Evolutionary conservation across 2,329 filamentous ascomycete genomes (phyloP).

Genomic region (Penicillium glabrum): DNA sequence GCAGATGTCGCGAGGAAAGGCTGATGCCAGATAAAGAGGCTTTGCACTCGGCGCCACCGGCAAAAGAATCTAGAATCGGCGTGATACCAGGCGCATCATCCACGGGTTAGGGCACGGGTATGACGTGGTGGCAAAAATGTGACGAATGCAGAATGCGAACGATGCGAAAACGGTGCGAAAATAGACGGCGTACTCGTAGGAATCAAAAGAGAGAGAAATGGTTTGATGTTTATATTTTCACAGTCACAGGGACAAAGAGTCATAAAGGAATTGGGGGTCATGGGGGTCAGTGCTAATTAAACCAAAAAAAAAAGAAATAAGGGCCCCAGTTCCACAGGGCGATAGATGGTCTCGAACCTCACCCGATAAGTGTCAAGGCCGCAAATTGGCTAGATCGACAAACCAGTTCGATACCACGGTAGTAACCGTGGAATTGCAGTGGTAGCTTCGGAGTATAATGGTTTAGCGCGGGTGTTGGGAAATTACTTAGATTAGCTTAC

Average conservation of each 20-base stretch:
- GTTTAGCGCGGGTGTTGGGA: neutral
- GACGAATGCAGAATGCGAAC: neutral
- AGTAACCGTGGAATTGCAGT: slow-evolving; percentile 6
- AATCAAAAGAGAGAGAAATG: neutral
- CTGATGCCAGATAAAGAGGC: no score
- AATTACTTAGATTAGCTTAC: neutral
- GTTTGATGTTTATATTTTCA: neutral
- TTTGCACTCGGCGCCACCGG: slow-evolving; percentile 16
- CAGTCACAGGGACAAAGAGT: neutral
- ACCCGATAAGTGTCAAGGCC: neutral
- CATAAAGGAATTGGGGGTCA: neutral
- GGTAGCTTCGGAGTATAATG: neutral
- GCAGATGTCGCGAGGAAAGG: neutral
- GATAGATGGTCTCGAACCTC: slow-evolving; percentile 18
- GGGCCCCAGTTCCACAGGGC: neutral
- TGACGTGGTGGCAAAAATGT: slow-evolving; percentile 15
- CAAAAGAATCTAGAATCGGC: slow-evolving; percentile 1
- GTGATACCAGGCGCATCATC: slow-evolving; percentile 10
- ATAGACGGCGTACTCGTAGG: neutral
- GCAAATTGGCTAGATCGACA: slow-evolving; percentile 8
- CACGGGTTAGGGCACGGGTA: slow-evolving; percentile 15
- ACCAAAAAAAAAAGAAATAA: neutral
- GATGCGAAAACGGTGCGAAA: neutral
- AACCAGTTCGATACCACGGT: slow-evolving; percentile 15
- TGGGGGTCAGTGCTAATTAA: neutral